These are phyloP conservation scores for Neurospora pannonica DNA, from an alignment of 495 filamentous ascomycete species.

Conservation along the genomic window DNA sequence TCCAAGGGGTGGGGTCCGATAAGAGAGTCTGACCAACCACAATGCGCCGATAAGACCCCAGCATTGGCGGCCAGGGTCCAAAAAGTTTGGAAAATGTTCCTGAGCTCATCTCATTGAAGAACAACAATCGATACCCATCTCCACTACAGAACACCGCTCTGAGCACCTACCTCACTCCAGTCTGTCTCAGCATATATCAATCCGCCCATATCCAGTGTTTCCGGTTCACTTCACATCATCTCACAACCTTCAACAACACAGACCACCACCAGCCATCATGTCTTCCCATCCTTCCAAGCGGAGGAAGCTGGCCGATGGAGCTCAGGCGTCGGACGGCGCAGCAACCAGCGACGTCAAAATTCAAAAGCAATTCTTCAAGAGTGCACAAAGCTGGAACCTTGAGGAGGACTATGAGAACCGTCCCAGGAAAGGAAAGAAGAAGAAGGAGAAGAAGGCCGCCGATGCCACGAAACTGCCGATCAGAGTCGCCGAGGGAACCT, in stretches of 20 bases:
- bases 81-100: not conserved
- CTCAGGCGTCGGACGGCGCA: constrained; percentile 24
- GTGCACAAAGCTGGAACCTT: constrained; percentile 61
- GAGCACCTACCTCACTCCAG: not conserved
- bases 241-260: constrained; percentile 1
- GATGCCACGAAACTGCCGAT: constrained; percentile 55
- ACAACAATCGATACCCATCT: not conserved
- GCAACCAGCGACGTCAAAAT: constrained; percentile 19
- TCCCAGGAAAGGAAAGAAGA: constrained; percentile 62
- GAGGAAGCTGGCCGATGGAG: constrained; percentile 28
- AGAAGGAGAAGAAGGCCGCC: constrained; percentile 51
- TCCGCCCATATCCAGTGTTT: not conserved
- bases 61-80: not conserved
- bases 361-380: constrained; percentile 37
- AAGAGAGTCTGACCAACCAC: constrained; percentile 11
- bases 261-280: constrained; percentile 15
- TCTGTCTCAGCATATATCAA: not conserved
- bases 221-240: not conserved
- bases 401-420: constrained; percentile 85
- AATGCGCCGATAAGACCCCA: constrained; percentile 4
- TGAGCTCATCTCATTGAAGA: not conserved
- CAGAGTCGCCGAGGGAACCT: constrained; percentile 65
- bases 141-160: not conserved
- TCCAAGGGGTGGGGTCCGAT: constrained; percentile 8
- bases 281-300: constrained; percentile 34